phyloP scores from a whole-genome alignment of 176 grass and related monocot genomes.

The Carex cristatella region DNA sequence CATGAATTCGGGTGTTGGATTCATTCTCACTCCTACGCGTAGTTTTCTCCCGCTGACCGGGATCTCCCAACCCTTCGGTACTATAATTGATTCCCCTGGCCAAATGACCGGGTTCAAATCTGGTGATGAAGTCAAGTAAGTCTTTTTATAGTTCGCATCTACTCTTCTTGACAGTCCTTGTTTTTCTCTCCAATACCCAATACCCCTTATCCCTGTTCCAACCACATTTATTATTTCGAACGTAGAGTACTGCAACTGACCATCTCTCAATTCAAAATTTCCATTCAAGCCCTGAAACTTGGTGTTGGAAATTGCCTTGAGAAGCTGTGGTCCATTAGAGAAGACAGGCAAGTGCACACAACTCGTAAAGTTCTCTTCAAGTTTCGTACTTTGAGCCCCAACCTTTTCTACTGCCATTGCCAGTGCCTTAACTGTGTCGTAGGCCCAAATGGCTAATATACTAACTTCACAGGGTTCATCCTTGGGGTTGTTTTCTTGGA shows the following conservation, averaged over 20 bases:
- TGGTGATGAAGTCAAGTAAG: background rate
- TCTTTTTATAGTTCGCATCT: background rate
- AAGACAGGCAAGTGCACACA: constrained; percentile 22
- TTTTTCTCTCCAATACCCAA: constrained; percentile 38
- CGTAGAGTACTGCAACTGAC: constrained; percentile 28
- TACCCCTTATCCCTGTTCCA: constrained; percentile 16
- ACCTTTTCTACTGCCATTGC: constrained; percentile 35
- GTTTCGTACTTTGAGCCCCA: constrained; percentile 4
- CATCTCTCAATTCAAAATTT: constrained; percentile 36
- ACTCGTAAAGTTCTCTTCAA: constrained; percentile 25
- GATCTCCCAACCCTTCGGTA: constrained; percentile 34
- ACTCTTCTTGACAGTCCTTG: constrained; percentile 22
- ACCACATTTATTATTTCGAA: constrained; percentile 57
- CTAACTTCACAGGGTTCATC: constrained; percentile 24
- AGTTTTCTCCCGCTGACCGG: constrained; percentile 28
- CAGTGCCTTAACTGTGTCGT: constrained; percentile 48
- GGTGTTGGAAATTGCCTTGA: constrained; percentile 30
- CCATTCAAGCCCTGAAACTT: constrained; percentile 52
- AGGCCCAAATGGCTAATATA: constrained; percentile 38
- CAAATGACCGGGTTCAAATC: constrained; percentile 29
- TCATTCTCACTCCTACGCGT: constrained; percentile 27
- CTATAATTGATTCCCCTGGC: constrained; percentile 27
- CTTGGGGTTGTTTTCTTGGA: constrained; percentile 33
- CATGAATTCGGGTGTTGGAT: constrained; percentile 22
- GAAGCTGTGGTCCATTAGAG: constrained; percentile 33